Base-by-base conservation (phyloP, 176 grass and related monocot species). In the Poa pratensis region DNA sequence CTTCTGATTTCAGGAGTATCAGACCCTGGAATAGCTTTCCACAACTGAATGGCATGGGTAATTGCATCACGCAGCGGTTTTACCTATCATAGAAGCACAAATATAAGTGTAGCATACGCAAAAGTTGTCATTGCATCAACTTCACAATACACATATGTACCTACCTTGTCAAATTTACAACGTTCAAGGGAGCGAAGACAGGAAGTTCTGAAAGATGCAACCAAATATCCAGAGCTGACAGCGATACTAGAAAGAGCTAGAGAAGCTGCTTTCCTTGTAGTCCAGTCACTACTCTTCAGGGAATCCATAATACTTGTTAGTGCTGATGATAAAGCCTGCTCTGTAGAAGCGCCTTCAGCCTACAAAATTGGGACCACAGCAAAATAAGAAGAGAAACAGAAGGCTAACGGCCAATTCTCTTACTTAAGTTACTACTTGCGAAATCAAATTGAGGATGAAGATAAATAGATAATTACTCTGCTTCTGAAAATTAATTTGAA, bases 91-190 rank as follows among this genome's bases (percentile, higher is more conserved):
- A 81, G 51, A 86, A 23, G 37, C 59, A 86, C 12, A 35, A 70
- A 64, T 10, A 60, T 83, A 10, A 86, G 40, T 69, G 42, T 17
- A 75, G 11, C 14, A 55, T 20, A 37, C 24, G 24, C 45, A 55
- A 37, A 30, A 86, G 30, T 40, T 83, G 18, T 40, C 75, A 52
- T 48, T 1, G 19, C 53, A 54, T 51, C 26, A 76, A 64, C 42
- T 69, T 50, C 23, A 81, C 13, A 37, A 49, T 76, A 34, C 28
- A 42, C 71, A 50, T 50, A 50, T 50, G 32, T 63, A 88, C 82
- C 51, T 60, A 99, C 96, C 91, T 96, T 99, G 53, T 99, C 96
- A 84, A 99, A 99, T 81, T 91, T 92, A 87, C 91, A 96, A n/a
- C 74, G 72, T 74, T 96, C 96, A 84, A 99, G 94, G 76, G 90